Conservation (phyloP, 768 basidiomycete species). For the Leucocoprinus sp. region DNA sequence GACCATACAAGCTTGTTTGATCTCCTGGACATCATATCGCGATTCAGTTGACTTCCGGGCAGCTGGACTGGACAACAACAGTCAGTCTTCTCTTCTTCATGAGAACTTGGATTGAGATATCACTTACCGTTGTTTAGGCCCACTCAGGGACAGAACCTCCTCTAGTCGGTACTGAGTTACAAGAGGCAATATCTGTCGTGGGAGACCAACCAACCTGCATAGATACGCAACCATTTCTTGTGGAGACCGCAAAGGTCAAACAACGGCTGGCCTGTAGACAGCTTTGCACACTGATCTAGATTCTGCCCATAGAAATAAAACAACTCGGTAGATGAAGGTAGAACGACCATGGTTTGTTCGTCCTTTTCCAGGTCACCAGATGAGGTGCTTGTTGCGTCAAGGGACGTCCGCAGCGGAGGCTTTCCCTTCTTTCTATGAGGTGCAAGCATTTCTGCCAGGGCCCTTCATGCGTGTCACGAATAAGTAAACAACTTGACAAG, state of each 20-base stretch:
- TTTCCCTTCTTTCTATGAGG: conserved; percentile 53
- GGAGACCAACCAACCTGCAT: conserved; percentile 56
- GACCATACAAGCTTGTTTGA: conserved; percentile 79
- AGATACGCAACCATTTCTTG: conserved; percentile 91
- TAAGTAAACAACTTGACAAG: neutral
- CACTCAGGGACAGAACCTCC: conserved; percentile 70
- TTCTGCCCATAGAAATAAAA: conserved; percentile 98
- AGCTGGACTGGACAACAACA: conserved; percentile 25
- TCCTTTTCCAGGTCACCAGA: conserved; percentile 34
- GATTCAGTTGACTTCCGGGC: conserved; percentile 70
- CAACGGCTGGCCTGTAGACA: conserved; percentile 78
- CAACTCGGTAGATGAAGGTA: conserved; percentile 91
- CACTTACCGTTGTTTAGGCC: conserved; percentile 53
- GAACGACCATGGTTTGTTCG: conserved; percentile 51
- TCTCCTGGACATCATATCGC: conserved; percentile 63
- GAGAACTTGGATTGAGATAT: neutral
- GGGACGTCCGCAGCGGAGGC: conserved; percentile 51
- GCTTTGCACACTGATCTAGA: conserved; percentile 86
- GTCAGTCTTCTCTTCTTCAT: neutral
- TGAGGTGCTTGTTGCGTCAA: conserved; percentile 44
- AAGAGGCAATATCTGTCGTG: neutral
- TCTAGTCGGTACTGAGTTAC: conserved; percentile 37
- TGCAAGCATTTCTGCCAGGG: conserved; percentile 84
- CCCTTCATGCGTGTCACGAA: conserved; percentile 37
- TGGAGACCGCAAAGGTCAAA: conserved; percentile 76